Percentiles rank a stretch among this genome's conserved stretches.
Evolutionary conservation across 768 basidiomycete genomes (phyloP).

Genomic region (Serpula lacrymans): DNA sequence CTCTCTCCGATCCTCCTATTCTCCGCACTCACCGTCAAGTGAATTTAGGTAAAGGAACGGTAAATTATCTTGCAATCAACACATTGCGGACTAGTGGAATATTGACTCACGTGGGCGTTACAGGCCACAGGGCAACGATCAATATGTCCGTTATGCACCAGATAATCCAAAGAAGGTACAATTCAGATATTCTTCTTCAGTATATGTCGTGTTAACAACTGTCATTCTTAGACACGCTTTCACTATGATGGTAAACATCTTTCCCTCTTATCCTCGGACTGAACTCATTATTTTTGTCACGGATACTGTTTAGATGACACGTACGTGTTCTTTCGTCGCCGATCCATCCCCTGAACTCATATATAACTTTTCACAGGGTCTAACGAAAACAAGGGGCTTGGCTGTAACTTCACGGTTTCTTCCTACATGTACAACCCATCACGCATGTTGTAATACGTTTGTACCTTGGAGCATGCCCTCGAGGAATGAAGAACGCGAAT

Average conservation of each 20-base stretch:
- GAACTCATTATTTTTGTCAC: conserved; percentile 10
- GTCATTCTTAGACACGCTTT: conserved; percentile 60
- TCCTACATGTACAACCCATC: conserved; percentile 3
- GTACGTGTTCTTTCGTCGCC: conserved; percentile 36
- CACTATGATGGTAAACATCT: conserved; percentile 68
- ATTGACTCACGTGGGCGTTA: conserved; percentile 6
- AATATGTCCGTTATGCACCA: conserved; percentile 74
- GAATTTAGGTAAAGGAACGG: conserved; percentile 57
- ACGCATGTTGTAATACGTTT: no score
- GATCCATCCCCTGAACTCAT: neutral
- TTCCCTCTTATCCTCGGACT: conserved; percentile 18
- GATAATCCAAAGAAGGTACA: conserved; percentile 84
- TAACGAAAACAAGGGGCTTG: conserved; percentile 21
- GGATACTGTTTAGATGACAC: conserved; percentile 47
- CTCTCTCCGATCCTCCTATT: conserved; percentile 1
- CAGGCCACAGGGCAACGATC: conserved; percentile 81
- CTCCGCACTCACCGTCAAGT: neutral
- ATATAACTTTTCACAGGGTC: conserved; percentile 27
- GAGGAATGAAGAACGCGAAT: no score
- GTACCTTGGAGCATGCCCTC: no score
- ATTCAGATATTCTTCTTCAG: neutral
- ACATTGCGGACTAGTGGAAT: conserved; percentile 3
- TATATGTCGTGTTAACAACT: conserved; percentile 4
- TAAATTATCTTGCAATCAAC: conserved; percentile 30
- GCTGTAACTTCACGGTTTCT: conserved; percentile 9